A percentile compares a stretch with the other conserved stretches of the same genome.
Evolutionary conservation across 2,329 filamentous ascomycete genomes (phyloP).

Genomic region (Karstenula rhodostoma): DNA sequence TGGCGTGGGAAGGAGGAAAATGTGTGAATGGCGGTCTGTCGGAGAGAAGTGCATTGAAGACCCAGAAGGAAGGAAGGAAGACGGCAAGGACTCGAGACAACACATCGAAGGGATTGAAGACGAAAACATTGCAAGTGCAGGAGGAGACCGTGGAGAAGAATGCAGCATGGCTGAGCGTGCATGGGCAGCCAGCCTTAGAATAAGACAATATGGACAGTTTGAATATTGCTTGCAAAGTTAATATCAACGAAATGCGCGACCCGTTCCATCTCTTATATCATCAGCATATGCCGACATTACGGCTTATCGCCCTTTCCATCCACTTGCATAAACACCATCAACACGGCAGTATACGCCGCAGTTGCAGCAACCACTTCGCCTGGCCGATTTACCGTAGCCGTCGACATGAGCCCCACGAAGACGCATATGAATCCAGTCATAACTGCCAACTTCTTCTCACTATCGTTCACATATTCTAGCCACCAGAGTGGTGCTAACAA

Average conservation of each 20-base stretch:
- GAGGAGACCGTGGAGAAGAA: slow-evolving; percentile 11
- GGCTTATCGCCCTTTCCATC: not conserved
- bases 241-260: not conserved
- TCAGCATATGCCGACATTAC: not conserved
- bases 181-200: slow-evolving; percentile 7
- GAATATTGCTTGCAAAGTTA: not conserved
- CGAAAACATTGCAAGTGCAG: slow-evolving; percentile 1
- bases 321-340: slow-evolving; percentile 34
- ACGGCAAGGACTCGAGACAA: not conserved
- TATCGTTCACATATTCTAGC: slow-evolving; percentile 22
- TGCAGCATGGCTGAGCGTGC: slow-evolving; percentile 7
- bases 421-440: slow-evolving; percentile 34
- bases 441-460: slow-evolving; percentile 19
- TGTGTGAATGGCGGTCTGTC: slow-evolving; percentile 17
- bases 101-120: not conserved
- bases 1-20: slow-evolving; percentile 23
- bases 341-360: slow-evolving; percentile 33
- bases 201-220: not conserved
- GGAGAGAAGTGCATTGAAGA: not conserved
- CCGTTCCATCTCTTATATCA: not conserved
- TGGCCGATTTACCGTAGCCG: slow-evolving; percentile 24
- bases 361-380: slow-evolving; percentile 33
- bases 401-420: slow-evolving; percentile 26
- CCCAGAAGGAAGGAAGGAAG: not conserved
- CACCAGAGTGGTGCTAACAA: slow-evolving; percentile 35